Evolutionary conservation across 176 grass and related monocot species (phyloP).

Genomic region (Aegilops umbellulata): DNA sequence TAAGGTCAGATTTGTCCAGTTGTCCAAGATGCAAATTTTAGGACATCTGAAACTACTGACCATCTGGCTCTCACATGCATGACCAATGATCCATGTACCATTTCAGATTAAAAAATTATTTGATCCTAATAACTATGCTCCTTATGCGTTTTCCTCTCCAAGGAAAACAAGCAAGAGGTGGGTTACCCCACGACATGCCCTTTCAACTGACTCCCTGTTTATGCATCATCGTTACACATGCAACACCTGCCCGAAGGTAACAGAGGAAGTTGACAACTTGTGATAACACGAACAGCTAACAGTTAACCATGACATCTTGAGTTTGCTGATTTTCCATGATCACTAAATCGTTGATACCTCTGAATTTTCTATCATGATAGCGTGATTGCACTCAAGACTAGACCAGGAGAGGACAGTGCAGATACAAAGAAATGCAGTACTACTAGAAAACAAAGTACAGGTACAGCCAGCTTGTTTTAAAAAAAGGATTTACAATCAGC

Average conservation of each 20-base stretch:
- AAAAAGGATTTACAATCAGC: neutral
- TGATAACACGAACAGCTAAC: constrained; percentile 11
- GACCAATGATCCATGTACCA: neutral
- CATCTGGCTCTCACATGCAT: constrained; percentile 33
- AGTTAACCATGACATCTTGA: neutral
- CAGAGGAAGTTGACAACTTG: neutral
- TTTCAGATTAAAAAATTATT: constrained; percentile 12
- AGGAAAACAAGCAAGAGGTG: neutral
- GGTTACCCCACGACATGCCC: neutral
- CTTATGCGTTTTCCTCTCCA: neutral
- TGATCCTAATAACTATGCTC: neutral
- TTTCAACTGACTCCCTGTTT: neutral
- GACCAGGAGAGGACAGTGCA: neutral
- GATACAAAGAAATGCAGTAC: no score
- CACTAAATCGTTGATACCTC: neutral
- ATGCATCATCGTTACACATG: neutral
- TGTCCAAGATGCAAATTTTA: constrained; percentile 40
- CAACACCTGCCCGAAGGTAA: neutral
- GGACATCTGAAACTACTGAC: constrained; percentile 9
- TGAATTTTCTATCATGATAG: neutral
- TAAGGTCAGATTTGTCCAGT: constrained; percentile 16
- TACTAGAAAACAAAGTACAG: neutral
- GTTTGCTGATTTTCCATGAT: neutral
- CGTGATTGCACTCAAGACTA: neutral
- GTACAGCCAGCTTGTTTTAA: neutral